Evolutionary conservation across 495 filamentous ascomycete genomes (phyloP), one percentile per base, ranked within the genome.

Genomic region (Penicillium nucicola): DNA sequence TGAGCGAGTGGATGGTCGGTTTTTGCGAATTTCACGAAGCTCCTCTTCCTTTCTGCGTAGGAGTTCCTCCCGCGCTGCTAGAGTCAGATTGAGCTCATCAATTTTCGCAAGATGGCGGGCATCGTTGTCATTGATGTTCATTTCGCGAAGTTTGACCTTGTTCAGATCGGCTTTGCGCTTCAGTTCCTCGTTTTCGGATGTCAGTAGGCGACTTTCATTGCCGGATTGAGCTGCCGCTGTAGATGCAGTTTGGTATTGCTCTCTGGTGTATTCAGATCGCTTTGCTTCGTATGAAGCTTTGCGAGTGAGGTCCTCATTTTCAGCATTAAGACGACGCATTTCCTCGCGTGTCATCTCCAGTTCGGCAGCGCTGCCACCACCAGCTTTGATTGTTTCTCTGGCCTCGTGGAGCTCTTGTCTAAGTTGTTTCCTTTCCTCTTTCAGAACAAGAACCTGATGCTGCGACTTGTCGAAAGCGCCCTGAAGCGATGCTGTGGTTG

Each of bases 181-280:
- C 17, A 87, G 67, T 0, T 62, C 56, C 18, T 71, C 73, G 30
- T 81, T 76, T 32, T 74, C 68, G 9, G 57, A 59, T 31, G 69
- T 61, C 10, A 87, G 70, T n/a, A 65, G 65, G 10, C 70, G 62
- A 32, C 75, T 71, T 64, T 87, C 82, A 18, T 65, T 67, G 13
- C 62, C 62, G 14, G 80, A 65, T 33, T 82, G 77, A 13, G 66
- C 71, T 9, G 76, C 77, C 0, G 69, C 66, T 13, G 68, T 81
- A 12, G 84, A 86, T 1, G 84, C 82, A 30, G 74, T 70, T 44
- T 89, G 84, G 51, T 89, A 90, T 30, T 79, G 72, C 14, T 75
- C 69, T 37, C 84, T 78, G 30, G 72, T 72, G 61, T 84, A 89
- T 12, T 87, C 85, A 4, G 66, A 57, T 50, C 73, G 72, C 30